phyloP scores from a whole-genome alignment of 495 filamentous ascomycete species.

The Durotheca rogersii region DNA sequence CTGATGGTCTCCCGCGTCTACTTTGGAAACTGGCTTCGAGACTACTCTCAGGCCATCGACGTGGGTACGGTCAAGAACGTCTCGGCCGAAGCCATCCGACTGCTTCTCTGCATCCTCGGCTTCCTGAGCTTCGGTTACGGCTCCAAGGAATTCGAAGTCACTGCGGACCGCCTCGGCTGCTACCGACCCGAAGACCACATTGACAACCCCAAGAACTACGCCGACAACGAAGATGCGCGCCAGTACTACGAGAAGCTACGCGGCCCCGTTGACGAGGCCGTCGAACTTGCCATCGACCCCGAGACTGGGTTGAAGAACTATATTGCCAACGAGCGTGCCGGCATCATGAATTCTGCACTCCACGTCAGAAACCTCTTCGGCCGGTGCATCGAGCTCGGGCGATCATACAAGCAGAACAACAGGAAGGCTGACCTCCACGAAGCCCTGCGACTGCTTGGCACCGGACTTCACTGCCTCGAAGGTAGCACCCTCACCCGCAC shows the following conservation, averaged over 20 bases:
- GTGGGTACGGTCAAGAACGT: conserved; percentile 87
- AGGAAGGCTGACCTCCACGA: conserved; percentile 78
- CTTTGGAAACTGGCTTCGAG: conserved; percentile 91
- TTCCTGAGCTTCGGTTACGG: conserved; percentile 74
- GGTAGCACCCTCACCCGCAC: conserved; percentile 32
- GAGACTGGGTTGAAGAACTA: conserved; percentile 88
- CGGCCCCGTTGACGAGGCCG: conserved; percentile 74
- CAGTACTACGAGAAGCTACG: conserved; percentile 76
- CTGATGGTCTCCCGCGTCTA: conserved; percentile 80
- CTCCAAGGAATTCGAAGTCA: conserved; percentile 91
- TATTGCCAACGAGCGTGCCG: conserved; percentile 75
- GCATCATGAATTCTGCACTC: conserved; percentile 73
- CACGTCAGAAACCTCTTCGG: conserved; percentile 71
- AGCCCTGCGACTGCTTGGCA: conserved; percentile 80
- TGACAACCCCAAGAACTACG: conserved; percentile 78
- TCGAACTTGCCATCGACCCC: conserved; percentile 74
- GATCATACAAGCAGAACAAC: conserved; percentile 60
- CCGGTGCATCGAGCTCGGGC: conserved; percentile 70
- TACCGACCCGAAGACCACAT: conserved; percentile 89
- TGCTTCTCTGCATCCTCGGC: conserved; percentile 65
- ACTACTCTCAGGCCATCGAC: conserved; percentile 80
- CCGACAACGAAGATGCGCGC: conserved; percentile 82
- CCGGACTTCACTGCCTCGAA: conserved; percentile 87
- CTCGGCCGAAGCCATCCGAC: conserved; percentile 83
- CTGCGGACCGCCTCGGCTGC: conserved; percentile 79